Evolutionary conservation across 2,329 filamentous ascomycete genomes (phyloP), one percentile per base, ranked within the genome.

Genomic region (Colletotrichum lindemuthianum): DNA sequence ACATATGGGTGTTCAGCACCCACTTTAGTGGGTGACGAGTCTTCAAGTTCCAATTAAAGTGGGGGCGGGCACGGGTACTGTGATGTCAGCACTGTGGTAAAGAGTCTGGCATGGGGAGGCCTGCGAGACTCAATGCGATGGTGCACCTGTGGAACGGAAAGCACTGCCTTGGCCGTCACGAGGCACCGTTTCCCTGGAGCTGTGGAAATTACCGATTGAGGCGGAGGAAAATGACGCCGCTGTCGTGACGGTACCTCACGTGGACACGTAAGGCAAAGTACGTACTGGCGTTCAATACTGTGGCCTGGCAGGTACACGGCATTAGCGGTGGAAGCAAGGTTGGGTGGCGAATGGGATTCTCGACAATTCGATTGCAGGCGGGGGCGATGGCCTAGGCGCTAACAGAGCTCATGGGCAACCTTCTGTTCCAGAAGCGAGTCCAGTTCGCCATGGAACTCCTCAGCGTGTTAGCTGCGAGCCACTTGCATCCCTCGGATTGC

Each of bases 331-430:
- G n/a, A n/a, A n/a, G 39, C 7, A 36, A 51, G 34, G 61, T 49
- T 41, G 39, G 53, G 63, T 66, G 63, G 63, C 63, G 63, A 66
- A 66, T 66, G 59, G 63, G 16, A 64, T 63, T 66, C 63, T 64
- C 59, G 59, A 59, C 63, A 66, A 59, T 66, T 64, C 59, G 53
- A 64, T 59, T 54, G 41, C 41, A n/a, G 32, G 53, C 43, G 53
- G 63, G 63, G 24, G 24, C 24, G 24, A 24, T 4, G 24, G 24
- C 24, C 24, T 24, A 4, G 24, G 24, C 24, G 60, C 63, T 43
- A 59, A 45, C 47, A 51, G 9, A 48, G 41, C 41, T 24, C 24
- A 24, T 24, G 24, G 24, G 24, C 24, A 24, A 24, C 24, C 5
- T 24, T 24, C 24, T 24, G 24, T 24, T 24, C 24, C 24, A 24